phyloP scores from a whole-genome alignment of 78 protist species.

The Pigoraptor vietnamica region DNA sequence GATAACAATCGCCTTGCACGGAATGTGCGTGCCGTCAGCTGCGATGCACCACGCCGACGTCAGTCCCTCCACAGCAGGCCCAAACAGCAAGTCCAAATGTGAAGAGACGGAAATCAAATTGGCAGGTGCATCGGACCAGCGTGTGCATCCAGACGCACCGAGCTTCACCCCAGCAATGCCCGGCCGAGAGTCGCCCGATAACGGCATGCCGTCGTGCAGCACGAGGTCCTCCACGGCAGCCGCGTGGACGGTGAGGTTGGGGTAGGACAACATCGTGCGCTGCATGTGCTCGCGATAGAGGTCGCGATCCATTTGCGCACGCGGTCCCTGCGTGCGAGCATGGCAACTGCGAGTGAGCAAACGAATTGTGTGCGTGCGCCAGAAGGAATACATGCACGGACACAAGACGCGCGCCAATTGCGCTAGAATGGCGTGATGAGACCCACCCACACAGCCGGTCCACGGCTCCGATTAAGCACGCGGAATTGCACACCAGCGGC shows the following conservation, averaged over 20 bases:
- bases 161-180: not conserved
- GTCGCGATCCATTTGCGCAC: slow-evolving; percentile 88
- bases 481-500: slow-evolving; percentile 48
- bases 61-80: too few relatives aligned
- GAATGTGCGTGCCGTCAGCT: slow-evolving; percentile 5
- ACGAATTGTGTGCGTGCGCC: slow-evolving; percentile 9
- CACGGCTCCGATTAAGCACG: slow-evolving; percentile 70
- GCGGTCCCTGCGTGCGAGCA: slow-evolving; percentile 63
- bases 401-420: too few relatives aligned
- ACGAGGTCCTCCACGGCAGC: slow-evolving; percentile 71
- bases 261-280: not conserved
- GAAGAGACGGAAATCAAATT: too few relatives aligned
- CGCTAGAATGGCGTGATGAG: not conserved
- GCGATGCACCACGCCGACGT: too few relatives aligned
- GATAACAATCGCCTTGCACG: slow-evolving; percentile 46
- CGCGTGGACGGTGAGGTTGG: slow-evolving; percentile 47
- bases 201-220: slow-evolving; percentile 12
- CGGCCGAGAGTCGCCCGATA: not conserved
- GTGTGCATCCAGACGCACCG: not conserved
- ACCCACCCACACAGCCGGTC: slow-evolving; percentile 79
- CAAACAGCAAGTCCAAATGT: too few relatives aligned
- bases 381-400: slow-evolving; percentile 26
- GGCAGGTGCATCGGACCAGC: too few relatives aligned
- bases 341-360: not conserved
- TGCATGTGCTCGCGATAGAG: slow-evolving; percentile 69